Evolutionary conservation across 2,329 filamentous ascomycete species (phyloP).

Genomic region (Ceratocystis papillata): DNA sequence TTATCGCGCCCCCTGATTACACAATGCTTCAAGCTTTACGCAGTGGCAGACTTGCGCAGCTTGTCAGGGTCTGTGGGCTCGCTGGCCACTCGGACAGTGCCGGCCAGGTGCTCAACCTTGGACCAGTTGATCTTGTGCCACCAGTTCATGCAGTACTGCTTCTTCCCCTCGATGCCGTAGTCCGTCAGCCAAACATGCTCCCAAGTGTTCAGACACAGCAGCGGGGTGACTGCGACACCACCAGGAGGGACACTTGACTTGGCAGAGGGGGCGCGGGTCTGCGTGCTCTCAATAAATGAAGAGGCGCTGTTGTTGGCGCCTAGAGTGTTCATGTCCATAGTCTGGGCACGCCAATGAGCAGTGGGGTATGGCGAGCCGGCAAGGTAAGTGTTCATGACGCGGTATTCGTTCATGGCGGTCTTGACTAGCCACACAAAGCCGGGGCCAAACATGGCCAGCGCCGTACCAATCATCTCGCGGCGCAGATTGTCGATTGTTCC

Average conservation of each 20-base stretch:
- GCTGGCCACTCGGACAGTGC: conserved; percentile 9
- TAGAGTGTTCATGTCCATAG: conserved; percentile 58
- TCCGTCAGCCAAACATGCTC: conserved; percentile 85
- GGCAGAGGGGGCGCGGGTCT: conserved; percentile 21
- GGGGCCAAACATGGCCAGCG: conserved; percentile 86
- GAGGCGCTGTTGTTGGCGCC: conserved; percentile 35
- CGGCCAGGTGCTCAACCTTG: conserved; percentile 44
- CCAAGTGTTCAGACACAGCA: conserved; percentile 93
- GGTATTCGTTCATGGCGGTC: conserved; percentile 40
- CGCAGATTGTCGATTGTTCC: conserved; percentile 73
- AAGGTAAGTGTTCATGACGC: conserved; percentile 78
- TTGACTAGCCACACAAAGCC: conserved; percentile 94
- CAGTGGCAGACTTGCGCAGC: conserved; percentile 1
- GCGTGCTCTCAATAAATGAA: conserved; percentile 29
- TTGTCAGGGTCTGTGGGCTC: conserved; percentile 13
- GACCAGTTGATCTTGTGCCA: conserved; percentile 85
- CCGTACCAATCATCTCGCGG: conserved; percentile 67
- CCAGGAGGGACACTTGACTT: conserved; percentile 40
- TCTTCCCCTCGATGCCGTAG: conserved; percentile 66
- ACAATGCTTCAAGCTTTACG: neutral
- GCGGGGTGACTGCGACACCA: conserved; percentile 57
- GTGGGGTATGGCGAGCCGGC: conserved; percentile 79
- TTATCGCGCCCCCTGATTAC: neutral
- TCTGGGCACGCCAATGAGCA: conserved; percentile 67
- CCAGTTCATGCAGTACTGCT: conserved; percentile 64